Base-by-base conservation (phyloP, 345 rosid species). In the Carallia pectinifolia region DNA sequence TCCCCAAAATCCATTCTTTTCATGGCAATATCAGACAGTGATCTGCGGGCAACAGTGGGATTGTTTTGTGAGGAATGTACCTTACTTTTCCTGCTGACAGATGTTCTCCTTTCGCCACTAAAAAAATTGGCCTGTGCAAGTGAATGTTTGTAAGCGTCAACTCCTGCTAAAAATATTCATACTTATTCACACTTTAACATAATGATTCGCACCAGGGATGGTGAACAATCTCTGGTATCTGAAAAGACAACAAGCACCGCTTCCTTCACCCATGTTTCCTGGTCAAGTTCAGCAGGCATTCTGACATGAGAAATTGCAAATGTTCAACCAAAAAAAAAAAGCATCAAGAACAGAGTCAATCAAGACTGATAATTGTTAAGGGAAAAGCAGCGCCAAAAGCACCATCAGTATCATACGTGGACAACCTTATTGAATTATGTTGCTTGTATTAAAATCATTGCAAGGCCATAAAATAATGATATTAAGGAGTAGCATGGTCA, bases 191-290 rank as follows among this genome's bases (percentile, higher is more conserved):
- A 55, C 30, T 66, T 58, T 59, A 63, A 70, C 62, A 62, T 30
- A 59, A 74, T 59, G 61, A 27, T 53, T 73, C 88, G 85, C 77
- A 92, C 97, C 97, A 95, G 79, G 67, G 90, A 87, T 18, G 96
- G 87, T 74, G 93, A 87, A 86, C 87, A 90, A 69, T 88, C 88
- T 75, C 82, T 80, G 58, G 99, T 95, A 80, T 95, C 99, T 18
- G 92, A 82, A 83, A 95, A 95, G 40, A 70, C 71, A 76, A 81
- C 76, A 74, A 95, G 93, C 79, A 89, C 97, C 61, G 87, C 73
- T 74, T 87, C 97, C 76, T 83, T 90, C 66, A 95, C 83, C 97
- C 99, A 92, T 62, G 53, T 79, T 86, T 95, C 99, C 97, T 95
- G 91, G 74, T 74, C 81, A 83, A 76, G 69, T 79, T 73, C 75